Conservation (phyloP, 1,284 basidiomycete genomes). For the Hymenochaete sp. region DNA sequence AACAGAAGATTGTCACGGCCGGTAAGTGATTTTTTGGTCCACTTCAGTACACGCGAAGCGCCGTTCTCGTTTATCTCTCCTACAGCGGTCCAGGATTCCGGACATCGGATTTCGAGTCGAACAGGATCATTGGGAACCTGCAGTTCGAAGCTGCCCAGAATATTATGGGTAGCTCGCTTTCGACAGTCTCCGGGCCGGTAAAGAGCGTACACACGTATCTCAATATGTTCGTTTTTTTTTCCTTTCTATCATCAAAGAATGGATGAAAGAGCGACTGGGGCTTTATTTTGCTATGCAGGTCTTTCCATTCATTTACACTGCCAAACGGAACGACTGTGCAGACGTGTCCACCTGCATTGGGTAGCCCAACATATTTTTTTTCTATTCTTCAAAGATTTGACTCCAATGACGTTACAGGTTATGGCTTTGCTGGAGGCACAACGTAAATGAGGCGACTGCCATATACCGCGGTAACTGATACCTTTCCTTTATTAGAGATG, state of each 20-base stretch:
- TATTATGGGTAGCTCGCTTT: conserved; percentile 38
- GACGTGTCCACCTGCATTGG: conserved; percentile 76
- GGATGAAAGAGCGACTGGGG: background rate
- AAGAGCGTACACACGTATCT: conserved; percentile 59
- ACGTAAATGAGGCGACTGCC: conserved; percentile 40
- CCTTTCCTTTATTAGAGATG: conserved; percentile 40
- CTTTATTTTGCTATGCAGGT: conserved; percentile 32
- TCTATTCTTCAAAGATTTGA: background rate
- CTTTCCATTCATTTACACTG: conserved; percentile 54
- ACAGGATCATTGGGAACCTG: conserved; percentile 54
- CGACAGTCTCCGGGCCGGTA: conserved; percentile 46
- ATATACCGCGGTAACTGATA: background rate
- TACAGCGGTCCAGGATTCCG: conserved; percentile 62
- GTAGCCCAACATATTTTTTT: conserved; percentile 31
- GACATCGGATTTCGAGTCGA: conserved; percentile 64
- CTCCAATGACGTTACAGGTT: conserved; percentile 37
- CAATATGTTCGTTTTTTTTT: conserved; percentile 44
- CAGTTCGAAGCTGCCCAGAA: conserved; percentile 59
- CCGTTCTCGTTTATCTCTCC: conserved; percentile 5
- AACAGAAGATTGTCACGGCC: conserved; percentile 59
- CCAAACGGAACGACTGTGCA: conserved; percentile 58
- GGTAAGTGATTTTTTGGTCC: conserved; percentile 33
- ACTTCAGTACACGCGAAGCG: too few relatives aligned
- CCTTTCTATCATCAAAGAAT: conserved; percentile 2
- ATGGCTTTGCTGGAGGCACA: conserved; percentile 70